Evolutionary conservation across 306 rosid species (phyloP).

Genomic region (Inga leiocalycina): DNA sequence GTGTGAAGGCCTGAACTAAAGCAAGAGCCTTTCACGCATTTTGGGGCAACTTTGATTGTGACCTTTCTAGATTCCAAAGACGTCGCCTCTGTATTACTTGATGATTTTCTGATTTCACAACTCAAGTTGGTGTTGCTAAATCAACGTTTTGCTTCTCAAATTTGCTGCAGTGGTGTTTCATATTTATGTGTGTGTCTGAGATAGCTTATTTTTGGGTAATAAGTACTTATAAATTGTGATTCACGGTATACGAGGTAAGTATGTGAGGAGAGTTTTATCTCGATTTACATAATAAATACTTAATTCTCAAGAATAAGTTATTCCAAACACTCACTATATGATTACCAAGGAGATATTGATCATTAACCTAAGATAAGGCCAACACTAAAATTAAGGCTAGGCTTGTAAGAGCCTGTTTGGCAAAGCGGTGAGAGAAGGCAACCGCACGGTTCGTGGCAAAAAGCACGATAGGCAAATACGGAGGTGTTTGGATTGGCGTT

Average conservation of each 20-base stretch:
- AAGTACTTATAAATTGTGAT: too few relatives aligned
- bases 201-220: too few relatives aligned
- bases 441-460: too few relatives aligned
- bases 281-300: too few relatives aligned
- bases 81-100: background rate
- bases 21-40: background rate
- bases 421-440: too few relatives aligned
- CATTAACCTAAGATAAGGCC: background rate
- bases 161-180: background rate
- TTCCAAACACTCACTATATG: background rate
- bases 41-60: background rate
- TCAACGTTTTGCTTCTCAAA: background rate
- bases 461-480: too few relatives aligned
- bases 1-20: background rate
- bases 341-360: slow-evolving; percentile 1
- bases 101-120: background rate
- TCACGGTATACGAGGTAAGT: too few relatives aligned
- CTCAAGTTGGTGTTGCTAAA: background rate
- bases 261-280: too few relatives aligned
- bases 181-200: too few relatives aligned
- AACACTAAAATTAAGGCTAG: background rate
- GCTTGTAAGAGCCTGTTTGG: too few relatives aligned
- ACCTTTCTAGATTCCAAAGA: background rate
- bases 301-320: too few relatives aligned
- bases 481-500: too few relatives aligned